Evolutionary conservation across 805 yeast species (phyloP).

Genomic region (Kuraishia ogatae): DNA sequence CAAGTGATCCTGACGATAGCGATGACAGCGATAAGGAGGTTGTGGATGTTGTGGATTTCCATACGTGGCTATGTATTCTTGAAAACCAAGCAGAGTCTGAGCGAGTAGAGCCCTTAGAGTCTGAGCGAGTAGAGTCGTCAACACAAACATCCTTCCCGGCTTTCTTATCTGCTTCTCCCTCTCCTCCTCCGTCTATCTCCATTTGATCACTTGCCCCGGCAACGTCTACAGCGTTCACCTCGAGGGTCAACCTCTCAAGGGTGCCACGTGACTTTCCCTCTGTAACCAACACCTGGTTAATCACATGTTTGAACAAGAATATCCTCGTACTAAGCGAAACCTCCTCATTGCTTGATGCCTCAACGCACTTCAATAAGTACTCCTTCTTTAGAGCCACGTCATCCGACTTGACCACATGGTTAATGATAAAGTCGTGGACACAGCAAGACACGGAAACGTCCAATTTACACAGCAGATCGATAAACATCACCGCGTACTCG

Average conservation of each 20-base stretch:
- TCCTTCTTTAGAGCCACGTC: slow-evolving; percentile 38
- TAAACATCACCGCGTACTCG: slow-evolving; percentile 28
- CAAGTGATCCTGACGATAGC: slow-evolving; percentile 56
- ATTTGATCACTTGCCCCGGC: too few species aligned
- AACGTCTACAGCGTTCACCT: too few species aligned
- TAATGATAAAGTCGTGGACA: slow-evolving; percentile 51
- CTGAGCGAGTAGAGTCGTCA: not conserved
- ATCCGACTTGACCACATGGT: slow-evolving; percentile 40
- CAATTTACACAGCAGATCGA: slow-evolving; percentile 35
- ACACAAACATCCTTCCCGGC: too few species aligned
- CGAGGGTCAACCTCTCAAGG: slow-evolving; percentile 7
- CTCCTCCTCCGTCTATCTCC: not conserved
- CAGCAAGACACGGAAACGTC: slow-evolving; percentile 35
- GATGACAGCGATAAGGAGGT: not conserved
- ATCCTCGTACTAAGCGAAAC: slow-evolving; percentile 44
- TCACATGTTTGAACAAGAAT: slow-evolving; percentile 51
- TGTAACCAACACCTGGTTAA: slow-evolving; percentile 56
- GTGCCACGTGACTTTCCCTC: slow-evolving; percentile 46
- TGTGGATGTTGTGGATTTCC: not conserved
- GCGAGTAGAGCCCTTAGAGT: not conserved
- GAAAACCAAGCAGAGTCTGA: not conserved
- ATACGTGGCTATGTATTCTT: not conserved
- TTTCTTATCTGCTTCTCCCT: not conserved
- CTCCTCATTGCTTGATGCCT: slow-evolving; percentile 36
- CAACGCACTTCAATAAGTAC: slow-evolving; percentile 44